A percentile compares a stretch with the other conserved stretches of the same genome.
These are phyloP conservation scores for Mycena vulgaris DNA, from an alignment of 768 basidiomycete species.

Conservation along the genomic window DNA sequence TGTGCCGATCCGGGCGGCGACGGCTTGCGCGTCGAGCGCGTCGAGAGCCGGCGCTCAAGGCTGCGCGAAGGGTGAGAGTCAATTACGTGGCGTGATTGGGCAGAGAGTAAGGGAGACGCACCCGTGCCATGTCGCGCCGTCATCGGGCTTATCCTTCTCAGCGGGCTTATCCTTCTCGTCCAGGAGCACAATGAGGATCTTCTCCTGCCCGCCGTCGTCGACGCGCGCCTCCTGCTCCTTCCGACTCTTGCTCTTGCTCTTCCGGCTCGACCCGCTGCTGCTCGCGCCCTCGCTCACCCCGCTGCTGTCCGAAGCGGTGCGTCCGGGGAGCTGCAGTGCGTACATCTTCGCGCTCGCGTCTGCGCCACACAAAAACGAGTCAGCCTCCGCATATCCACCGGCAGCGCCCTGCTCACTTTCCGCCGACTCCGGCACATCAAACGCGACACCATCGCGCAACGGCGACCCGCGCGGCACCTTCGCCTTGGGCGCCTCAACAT, in stretches of 20 bases:
- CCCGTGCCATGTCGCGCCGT: conserved; percentile 31
- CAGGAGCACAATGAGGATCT: conserved; percentile 33
- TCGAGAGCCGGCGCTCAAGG: conserved; percentile 28
- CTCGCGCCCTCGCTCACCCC: conserved; percentile 13
- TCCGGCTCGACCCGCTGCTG: conserved; percentile 27
- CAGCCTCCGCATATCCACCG: not conserved
- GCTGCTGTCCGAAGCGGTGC: conserved; percentile 32
- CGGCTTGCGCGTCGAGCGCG: conserved; percentile 12
- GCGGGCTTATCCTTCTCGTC: conserved; percentile 30
- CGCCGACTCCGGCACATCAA: conserved; percentile 6
- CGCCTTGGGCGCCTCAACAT: not conserved
- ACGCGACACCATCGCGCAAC: conserved; percentile 30
- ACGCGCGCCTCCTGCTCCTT: conserved; percentile 3
- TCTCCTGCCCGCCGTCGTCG: conserved; percentile 25
- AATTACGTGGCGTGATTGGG: not conserved
- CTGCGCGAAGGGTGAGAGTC: not conserved
- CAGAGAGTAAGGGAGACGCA: conserved; percentile 16
- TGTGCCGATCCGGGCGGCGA: conserved; percentile 10
- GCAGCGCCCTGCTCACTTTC: not conserved
- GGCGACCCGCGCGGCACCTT: conserved; percentile 15
- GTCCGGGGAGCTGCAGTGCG: conserved; percentile 25
- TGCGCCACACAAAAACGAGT: conserved; percentile 8
- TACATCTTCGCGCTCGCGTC: not conserved
- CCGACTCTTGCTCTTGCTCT: conserved; percentile 17
- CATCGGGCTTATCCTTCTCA: conserved; percentile 4